These are phyloP conservation scores for Phaeosphaeriaceae sp. DNA, from an alignment of 2,329 filamentous ascomycete genomes.

Conservation along the genomic window DNA sequence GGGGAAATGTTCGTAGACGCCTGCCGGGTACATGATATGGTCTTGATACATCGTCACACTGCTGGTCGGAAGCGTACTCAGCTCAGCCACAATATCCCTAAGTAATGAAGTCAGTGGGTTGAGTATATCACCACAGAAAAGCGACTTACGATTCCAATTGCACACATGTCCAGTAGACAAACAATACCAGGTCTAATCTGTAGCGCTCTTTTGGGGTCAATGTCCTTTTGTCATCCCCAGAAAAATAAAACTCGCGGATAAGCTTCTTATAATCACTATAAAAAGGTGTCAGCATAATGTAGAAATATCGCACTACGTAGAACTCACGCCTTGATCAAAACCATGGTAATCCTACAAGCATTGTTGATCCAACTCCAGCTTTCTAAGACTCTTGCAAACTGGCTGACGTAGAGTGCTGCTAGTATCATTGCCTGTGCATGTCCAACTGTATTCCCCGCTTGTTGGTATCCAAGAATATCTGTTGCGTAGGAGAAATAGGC, in stretches of 20 bases:
- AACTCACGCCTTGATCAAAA: conserved; percentile 74
- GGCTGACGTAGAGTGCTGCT: conserved; percentile 86
- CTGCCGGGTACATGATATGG: conserved; percentile 71
- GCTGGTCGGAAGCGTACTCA: conserved; percentile 67
- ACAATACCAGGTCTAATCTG: conserved; percentile 51
- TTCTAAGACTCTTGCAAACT: conserved; percentile 84
- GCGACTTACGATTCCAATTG: conserved; percentile 81
- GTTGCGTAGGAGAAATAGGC: conserved; percentile 88
- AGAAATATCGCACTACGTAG: no score
- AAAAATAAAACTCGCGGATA: conserved; percentile 27
- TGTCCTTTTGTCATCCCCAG: conserved; percentile 12
- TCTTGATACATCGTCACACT: conserved; percentile 64
- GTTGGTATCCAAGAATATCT: conserved; percentile 82
- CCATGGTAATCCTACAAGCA: conserved; percentile 67
- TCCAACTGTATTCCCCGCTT: conserved; percentile 78
- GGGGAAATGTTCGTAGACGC: conserved; percentile 53
- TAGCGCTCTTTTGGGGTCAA: conserved; percentile 36
- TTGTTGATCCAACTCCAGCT: conserved; percentile 75
- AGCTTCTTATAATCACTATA: conserved; percentile 46
- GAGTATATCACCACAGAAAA: background rate
- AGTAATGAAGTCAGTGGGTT: conserved; percentile 13
- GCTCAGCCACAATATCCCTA: conserved; percentile 89
- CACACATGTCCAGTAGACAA: conserved; percentile 92
- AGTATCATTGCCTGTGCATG: conserved; percentile 86
- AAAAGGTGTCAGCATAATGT: conserved; percentile 3